phyloP scores from a whole-genome alignment of 1,284 basidiomycete genomes.

The Malassezia cuniculi region DNA sequence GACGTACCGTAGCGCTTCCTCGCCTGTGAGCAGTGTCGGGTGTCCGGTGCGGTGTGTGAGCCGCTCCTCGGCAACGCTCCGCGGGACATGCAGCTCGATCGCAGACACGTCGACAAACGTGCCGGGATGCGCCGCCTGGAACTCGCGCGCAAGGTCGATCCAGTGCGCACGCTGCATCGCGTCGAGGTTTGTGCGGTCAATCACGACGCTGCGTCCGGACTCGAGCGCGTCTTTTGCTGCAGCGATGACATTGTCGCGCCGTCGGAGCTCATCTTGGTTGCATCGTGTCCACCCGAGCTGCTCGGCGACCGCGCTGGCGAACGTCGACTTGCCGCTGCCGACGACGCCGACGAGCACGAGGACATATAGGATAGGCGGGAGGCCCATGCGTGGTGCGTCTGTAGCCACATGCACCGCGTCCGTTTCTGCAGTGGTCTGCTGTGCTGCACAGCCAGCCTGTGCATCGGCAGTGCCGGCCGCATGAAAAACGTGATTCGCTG shows the following conservation, averaged over 20 bases:
- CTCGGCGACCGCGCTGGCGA: constrained; percentile 10
- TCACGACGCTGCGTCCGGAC: constrained; percentile 11
- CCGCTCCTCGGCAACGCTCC: constrained; percentile 2
- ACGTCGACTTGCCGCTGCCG: constrained; percentile 18
- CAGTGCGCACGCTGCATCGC: constrained; percentile 8
- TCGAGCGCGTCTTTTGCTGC: constrained; percentile 1
- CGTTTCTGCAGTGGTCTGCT: neutral
- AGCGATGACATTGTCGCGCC: constrained; percentile 4
- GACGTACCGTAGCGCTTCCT: constrained; percentile 11
- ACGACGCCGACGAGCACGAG: too few relatives aligned
- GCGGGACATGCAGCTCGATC: neutral
- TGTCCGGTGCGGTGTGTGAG: constrained; percentile 5
- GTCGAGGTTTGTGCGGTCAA: constrained; percentile 16
- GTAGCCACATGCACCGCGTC: neutral
- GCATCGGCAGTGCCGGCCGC: neutral
- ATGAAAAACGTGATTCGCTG: too few relatives aligned
- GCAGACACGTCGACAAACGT: constrained; percentile 6
- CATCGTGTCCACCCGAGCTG: constrained; percentile 9
- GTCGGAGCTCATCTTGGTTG: constrained; percentile 16
- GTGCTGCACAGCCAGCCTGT: neutral
- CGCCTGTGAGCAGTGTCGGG: constrained; percentile 4
- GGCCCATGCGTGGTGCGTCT: too few relatives aligned
- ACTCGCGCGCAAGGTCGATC: constrained; percentile 9
- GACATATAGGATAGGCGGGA: too few relatives aligned
- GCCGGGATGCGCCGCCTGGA: neutral